phyloP scores from a whole-genome alignment of 2,329 filamentous ascomycete genomes.

The Fusarium oxysporum region DNA sequence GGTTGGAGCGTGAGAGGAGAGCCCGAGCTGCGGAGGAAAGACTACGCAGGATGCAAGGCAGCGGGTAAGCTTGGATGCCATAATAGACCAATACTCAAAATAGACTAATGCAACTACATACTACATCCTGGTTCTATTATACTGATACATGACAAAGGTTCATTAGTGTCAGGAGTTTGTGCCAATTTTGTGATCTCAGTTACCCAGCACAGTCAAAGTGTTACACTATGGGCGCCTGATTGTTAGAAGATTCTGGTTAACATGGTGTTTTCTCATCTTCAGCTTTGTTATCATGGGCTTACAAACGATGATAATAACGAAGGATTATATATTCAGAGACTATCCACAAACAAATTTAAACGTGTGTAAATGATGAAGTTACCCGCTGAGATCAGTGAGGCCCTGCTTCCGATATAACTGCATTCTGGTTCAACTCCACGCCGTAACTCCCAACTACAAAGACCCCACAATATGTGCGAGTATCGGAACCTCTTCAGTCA shows the following conservation, averaged over 20 bases:
- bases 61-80: constrained; percentile 23
- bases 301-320: rapidly evolving
- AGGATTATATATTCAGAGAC: rapidly evolving
- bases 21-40: constrained; percentile 93
- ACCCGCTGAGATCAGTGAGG: not conserved
- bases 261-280: not conserved
- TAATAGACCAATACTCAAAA: not conserved
- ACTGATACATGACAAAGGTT: rapidly evolving
- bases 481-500: not conserved
- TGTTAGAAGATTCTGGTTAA: not conserved
- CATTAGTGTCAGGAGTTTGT: too few relatives aligned
- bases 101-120: not conserved
- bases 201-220: not conserved
- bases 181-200: too few relatives aligned
- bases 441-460: not conserved
- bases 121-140: not conserved
- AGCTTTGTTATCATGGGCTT: not conserved
- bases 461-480: too few relatives aligned
- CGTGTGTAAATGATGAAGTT: not conserved
- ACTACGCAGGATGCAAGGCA: constrained; percentile 69
- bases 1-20: constrained; percentile 86
- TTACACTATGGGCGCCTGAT: not conserved
- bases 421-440: not conserved
- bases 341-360: not conserved
- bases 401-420: not conserved